A percentile compares a stretch with the other conserved stretches of the same genome.
phyloP scores from a whole-genome alignment of 2,329 filamentous ascomycete species.

The Chalaropsis thielavioides region DNA sequence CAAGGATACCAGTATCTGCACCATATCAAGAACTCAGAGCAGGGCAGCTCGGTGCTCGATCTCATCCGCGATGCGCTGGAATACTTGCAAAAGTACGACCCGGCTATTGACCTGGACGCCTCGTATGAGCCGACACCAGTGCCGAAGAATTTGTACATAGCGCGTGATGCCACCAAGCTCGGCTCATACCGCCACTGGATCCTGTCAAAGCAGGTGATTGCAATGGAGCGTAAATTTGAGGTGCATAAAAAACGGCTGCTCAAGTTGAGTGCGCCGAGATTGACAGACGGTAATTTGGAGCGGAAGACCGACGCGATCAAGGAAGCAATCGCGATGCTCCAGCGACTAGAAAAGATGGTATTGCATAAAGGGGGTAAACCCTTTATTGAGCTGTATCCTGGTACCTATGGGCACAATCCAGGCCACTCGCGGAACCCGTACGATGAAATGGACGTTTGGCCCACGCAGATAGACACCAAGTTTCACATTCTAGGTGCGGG shows the following conservation, averaged over 20 bases:
- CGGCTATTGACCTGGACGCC: slow-evolving; percentile 19
- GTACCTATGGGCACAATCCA: slow-evolving; percentile 19
- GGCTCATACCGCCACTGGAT: slow-evolving; percentile 8
- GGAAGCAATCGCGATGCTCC: slow-evolving; percentile 36
- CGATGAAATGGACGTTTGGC: too few species aligned
- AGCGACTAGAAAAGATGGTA: slow-evolving; percentile 40
- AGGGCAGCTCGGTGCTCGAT: slow-evolving; percentile 39
- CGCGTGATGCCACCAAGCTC: background rate
- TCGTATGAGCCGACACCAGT: background rate
- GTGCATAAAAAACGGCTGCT: slow-evolving; percentile 20
- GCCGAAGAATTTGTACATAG: background rate
- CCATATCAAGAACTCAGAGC: background rate
- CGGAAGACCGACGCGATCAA: slow-evolving; percentile 45
- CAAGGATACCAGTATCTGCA: background rate
- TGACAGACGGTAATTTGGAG: slow-evolving; percentile 22
- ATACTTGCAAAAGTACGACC: slow-evolving; percentile 33
- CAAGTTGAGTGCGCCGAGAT: slow-evolving; percentile 32
- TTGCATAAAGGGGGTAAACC: slow-evolving; percentile 48
- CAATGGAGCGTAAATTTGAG: slow-evolving; percentile 19
- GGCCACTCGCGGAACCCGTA: too few species aligned
- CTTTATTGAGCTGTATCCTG: slow-evolving; percentile 49
- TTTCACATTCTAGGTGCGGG: background rate
- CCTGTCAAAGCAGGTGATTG: slow-evolving; percentile 20
- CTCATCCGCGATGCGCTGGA: slow-evolving; percentile 39
- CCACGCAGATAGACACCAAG: background rate